Conservation (phyloP, 2,329 filamentous ascomycete genomes). For the Cladosporium sp. region DNA sequence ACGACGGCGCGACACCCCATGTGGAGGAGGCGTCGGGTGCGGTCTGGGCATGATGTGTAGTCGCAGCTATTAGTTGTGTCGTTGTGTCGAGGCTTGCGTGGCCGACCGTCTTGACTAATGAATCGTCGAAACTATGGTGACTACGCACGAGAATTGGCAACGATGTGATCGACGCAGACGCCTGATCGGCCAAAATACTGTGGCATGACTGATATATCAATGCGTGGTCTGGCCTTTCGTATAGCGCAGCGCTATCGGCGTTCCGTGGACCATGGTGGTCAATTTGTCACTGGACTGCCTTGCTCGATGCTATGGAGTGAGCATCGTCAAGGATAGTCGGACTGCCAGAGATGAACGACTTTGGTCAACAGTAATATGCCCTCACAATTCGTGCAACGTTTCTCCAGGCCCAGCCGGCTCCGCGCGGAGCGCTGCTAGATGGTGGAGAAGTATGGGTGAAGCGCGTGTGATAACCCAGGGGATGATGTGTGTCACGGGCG, state of each 20-base stretch:
- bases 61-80: neutral
- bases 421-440: conserved; percentile 8
- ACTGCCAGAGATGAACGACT: too few species aligned
- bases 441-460: conserved; percentile 12
- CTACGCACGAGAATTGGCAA: conserved; percentile 6
- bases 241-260: too few species aligned
- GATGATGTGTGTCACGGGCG: neutral
- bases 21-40: conserved; percentile 4
- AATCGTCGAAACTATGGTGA: neutral
- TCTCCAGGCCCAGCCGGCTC: conserved; percentile 12
- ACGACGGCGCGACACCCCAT: conserved; percentile 10
- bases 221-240: neutral
- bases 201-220: neutral
- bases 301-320: too few species aligned
- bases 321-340: too few species aligned
- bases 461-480: neutral
- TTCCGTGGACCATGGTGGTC: too few species aligned
- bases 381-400: neutral
- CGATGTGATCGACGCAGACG: conserved; percentile 3
- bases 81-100: conserved; percentile 7
- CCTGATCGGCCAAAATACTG: neutral
- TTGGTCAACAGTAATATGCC: neutral
- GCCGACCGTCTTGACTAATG: neutral
- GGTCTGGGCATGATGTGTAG: conserved; percentile 7
- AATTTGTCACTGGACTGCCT: too few species aligned